Percentiles rank a stretch among this genome's conserved stretches.
Evolutionary conservation across 352 stramenopile species (phyloP).

Genomic region (Pythium graminicola): DNA sequence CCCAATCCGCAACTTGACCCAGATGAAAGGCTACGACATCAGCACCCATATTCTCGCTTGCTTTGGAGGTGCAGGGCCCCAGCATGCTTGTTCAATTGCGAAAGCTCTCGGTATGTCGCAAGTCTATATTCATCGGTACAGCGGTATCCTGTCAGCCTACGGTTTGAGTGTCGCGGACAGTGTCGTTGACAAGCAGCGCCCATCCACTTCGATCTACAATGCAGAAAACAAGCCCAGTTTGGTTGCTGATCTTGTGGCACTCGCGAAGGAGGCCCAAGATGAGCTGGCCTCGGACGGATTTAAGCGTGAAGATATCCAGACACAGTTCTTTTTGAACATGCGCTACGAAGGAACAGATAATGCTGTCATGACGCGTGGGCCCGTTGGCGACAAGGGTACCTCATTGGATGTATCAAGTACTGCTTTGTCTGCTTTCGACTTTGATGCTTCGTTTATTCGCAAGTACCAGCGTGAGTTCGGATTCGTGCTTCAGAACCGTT

Average conservation of each 20-base stretch:
- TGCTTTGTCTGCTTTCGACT: conserved; percentile 67
- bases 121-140: conserved; percentile 98
- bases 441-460: conserved; percentile 81
- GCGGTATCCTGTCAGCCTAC: conserved; percentile 97
- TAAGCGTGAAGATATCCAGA: conserved; percentile 84
- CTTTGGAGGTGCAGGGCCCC: conserved; percentile 97
- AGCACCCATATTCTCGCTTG: conserved; percentile 95
- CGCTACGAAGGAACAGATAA: conserved; percentile 98
- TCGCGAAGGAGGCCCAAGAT: conserved; percentile 54
- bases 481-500: conserved; percentile 92
- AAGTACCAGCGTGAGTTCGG: conserved; percentile 97
- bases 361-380: conserved; percentile 92
- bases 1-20: conserved; percentile 98
- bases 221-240: conserved; percentile 41
- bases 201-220: conserved; percentile 65
- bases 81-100: conserved; percentile 97
- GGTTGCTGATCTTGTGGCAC: conserved; percentile 36
- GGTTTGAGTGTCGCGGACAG: conserved; percentile 96
- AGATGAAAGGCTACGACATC: conserved; percentile 98
- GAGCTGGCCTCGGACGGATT: conserved; percentile 82
- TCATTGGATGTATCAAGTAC: conserved; percentile 25
- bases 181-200: conserved; percentile 95
- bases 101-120: conserved; percentile 95
- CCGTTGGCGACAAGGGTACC: conserved; percentile 36
- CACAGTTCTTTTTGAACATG: conserved; percentile 97